Evolutionary conservation across 352 stramenopile genomes (phyloP).

Genomic region (Phytophthora citricola): DNA sequence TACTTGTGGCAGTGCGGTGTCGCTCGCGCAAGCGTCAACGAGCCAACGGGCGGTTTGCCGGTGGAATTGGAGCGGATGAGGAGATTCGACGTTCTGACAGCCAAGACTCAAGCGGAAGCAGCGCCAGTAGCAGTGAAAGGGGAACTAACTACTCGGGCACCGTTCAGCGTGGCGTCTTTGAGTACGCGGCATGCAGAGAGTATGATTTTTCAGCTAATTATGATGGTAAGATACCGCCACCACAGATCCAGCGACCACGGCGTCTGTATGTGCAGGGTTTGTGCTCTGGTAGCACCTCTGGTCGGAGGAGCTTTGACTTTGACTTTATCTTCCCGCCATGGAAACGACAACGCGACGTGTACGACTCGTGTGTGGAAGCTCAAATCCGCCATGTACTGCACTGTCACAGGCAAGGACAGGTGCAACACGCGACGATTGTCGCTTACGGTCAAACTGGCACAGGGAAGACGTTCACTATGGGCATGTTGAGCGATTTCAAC

Average conservation of each 20-base stretch:
- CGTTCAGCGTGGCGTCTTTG: slow-evolving; percentile 38
- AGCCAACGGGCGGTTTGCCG: slow-evolving; percentile 9
- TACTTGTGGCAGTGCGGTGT: slow-evolving; percentile 69
- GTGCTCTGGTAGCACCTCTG: slow-evolving; percentile 10
- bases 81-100: slow-evolving; percentile 5
- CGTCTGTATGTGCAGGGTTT: slow-evolving; percentile 33
- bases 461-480: slow-evolving; percentile 83
- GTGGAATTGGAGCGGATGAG: slow-evolving; percentile 11
- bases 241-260: slow-evolving; percentile 29
- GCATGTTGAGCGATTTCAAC: slow-evolving; percentile 55
- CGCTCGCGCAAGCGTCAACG: slow-evolving; percentile 41
- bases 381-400: slow-evolving; percentile 56
- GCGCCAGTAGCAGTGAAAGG: slow-evolving; percentile 15
- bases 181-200: slow-evolving; percentile 27
- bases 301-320: slow-evolving; percentile 65
- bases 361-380: slow-evolving; percentile 43
- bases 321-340: slow-evolving; percentile 66
- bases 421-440: slow-evolving; percentile 57
- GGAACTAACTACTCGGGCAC: slow-evolving; percentile 9
- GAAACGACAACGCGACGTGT: slow-evolving; percentile 61
- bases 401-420: slow-evolving; percentile 21
- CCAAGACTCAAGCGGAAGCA: slow-evolving; percentile 14
- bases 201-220: slow-evolving; percentile 15
- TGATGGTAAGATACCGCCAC: slow-evolving; percentile 23
- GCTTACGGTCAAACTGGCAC: slow-evolving; percentile 81